Evolutionary conservation across 2,329 filamentous ascomycete species (phyloP).

Genomic region (Helicocarpus griseus): DNA sequence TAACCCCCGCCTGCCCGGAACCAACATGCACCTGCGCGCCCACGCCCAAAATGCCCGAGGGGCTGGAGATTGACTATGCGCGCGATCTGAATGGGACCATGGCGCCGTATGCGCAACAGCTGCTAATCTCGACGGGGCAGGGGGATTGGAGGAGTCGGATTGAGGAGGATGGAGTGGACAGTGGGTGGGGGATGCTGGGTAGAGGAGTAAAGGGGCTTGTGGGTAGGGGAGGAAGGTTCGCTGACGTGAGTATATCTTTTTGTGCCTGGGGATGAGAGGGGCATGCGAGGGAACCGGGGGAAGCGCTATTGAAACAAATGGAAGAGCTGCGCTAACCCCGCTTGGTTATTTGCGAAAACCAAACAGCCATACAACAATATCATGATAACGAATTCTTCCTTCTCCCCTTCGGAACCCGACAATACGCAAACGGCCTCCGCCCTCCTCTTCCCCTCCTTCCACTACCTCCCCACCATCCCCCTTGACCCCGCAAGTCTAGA

Average conservation of each 20-base stretch:
- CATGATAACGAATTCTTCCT: conserved; percentile 65
- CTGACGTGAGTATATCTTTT: conserved; percentile 48
- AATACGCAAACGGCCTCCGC: conserved; percentile 41
- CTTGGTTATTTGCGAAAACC: conserved; percentile 2
- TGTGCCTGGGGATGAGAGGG: not conserved
- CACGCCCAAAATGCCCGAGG: conserved; percentile 58
- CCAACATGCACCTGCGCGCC: conserved; percentile 68
- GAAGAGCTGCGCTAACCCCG: not conserved
- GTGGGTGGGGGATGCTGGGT: conserved; percentile 39
- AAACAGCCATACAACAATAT: conserved; percentile 72
- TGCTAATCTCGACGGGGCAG: conserved; percentile 72
- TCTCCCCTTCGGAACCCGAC: conserved; percentile 42
- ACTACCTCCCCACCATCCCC: conserved; percentile 64
- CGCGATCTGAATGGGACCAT: conserved; percentile 67
- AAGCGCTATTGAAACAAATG: conserved; percentile 1
- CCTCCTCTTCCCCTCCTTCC: conserved; percentile 75
- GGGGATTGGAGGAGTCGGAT: conserved; percentile 75
- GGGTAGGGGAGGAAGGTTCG: conserved; percentile 55
- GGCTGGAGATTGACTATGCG: conserved; percentile 64
- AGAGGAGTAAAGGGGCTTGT: conserved; percentile 61
- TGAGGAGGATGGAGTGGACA: conserved; percentile 59
- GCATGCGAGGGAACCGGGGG: not conserved
- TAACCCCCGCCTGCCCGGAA: conserved; percentile 55
- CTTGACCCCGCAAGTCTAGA: conserved; percentile 46
- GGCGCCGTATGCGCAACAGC: conserved; percentile 67